These are phyloP conservation scores for Elaphomyces granulatus DNA, from an alignment of 495 filamentous ascomycete genomes.

Conservation along the genomic window DNA sequence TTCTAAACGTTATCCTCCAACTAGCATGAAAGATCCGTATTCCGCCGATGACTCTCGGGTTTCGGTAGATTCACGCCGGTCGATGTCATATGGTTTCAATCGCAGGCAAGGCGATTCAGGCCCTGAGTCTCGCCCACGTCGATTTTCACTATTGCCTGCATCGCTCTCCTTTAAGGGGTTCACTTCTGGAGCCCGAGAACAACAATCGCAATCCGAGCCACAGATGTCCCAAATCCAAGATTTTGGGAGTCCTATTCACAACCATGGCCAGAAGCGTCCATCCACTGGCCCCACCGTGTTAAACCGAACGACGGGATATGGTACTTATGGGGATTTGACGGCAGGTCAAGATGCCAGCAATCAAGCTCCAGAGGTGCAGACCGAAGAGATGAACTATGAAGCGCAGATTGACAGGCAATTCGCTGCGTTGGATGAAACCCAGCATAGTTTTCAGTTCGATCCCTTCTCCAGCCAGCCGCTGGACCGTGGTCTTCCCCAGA, in stretches of 20 bases:
- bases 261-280: constrained; percentile 12
- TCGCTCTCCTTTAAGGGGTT: constrained; percentile 53
- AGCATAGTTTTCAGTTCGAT: constrained; percentile 19
- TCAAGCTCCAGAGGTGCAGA: constrained; percentile 14
- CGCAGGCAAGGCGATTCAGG: constrained; percentile 78
- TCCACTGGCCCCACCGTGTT: constrained; percentile 18
- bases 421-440: constrained; percentile 25
- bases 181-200: constrained; percentile 26
- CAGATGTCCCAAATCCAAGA: constrained; percentile 14
- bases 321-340: constrained; percentile 17
- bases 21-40: constrained; percentile 57
- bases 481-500: constrained; percentile 23
- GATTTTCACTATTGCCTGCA: constrained; percentile 63
- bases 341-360: constrained; percentile 12
- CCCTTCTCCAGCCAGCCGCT: constrained; percentile 20
- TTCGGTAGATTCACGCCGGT: constrained; percentile 70
- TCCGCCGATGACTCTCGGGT: constrained; percentile 44
- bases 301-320: constrained; percentile 24
- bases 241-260: background rate
- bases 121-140: constrained; percentile 53
- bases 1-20: constrained; percentile 51
- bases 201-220: constrained; percentile 26
- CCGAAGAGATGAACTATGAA: constrained; percentile 25
- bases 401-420: constrained; percentile 34
- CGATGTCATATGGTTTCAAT: constrained; percentile 57